These are phyloP conservation scores for Biscutella laevigata DNA, from an alignment of 441 rosid species.

Conservation along the genomic window DNA sequence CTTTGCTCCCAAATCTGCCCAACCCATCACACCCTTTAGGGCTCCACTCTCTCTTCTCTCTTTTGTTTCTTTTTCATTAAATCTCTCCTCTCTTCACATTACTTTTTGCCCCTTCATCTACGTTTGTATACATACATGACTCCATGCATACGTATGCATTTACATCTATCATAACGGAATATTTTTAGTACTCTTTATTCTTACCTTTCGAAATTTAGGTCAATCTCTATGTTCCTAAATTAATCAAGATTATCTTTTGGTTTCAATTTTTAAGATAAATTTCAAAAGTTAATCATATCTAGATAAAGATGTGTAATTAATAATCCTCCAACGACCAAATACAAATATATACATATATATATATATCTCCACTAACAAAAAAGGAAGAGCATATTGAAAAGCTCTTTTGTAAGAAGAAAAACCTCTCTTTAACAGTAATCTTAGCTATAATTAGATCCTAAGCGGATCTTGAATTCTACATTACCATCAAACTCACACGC, in stretches of 20 bases:
- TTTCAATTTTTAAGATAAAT: constrained; percentile 1
- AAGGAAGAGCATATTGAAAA: constrained; percentile 41
- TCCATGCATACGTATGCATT: too few species aligned
- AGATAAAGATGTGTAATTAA: constrained; percentile 18
- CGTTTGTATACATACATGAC: too few species aligned
- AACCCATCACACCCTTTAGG: constrained; percentile 38
- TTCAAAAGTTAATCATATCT: constrained; percentile 10
- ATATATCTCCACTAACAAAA: constrained; percentile 49
- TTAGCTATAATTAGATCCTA: constrained; percentile 20
- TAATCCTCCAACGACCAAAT: constrained; percentile 47
- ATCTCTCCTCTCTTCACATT: constrained; percentile 22
- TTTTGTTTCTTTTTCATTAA: constrained; percentile 9
- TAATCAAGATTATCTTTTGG: constrained; percentile 6
- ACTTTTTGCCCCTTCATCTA: constrained; percentile 25
- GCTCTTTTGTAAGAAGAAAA: constrained; percentile 49
- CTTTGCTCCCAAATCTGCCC: constrained; percentile 47
- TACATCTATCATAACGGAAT: too few species aligned
- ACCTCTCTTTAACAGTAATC: constrained; percentile 29
- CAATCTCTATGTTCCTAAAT: background rate
- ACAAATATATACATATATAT: too few species aligned
- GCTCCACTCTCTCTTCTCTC: constrained; percentile 39
- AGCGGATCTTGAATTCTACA: constrained; percentile 20
- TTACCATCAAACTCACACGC: constrained; percentile 20
- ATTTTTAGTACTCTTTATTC: constrained; percentile 15
- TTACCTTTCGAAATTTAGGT: constrained; percentile 11